These are phyloP conservation scores for Maudiozyma serrabonitensis DNA, from an alignment of 805 yeast species.

Conservation along the genomic window DNA sequence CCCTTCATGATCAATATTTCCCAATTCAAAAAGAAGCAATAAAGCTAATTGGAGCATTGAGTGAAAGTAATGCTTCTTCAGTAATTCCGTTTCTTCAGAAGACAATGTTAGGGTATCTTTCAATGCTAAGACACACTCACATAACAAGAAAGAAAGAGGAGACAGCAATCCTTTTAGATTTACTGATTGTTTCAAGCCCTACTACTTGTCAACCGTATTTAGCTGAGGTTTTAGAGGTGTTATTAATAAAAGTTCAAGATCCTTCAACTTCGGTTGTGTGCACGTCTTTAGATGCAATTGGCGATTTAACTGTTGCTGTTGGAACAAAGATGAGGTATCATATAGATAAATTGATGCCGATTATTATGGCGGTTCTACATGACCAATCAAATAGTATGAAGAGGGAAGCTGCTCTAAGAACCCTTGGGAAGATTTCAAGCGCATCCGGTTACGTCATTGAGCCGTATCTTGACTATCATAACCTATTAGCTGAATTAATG, in stretches of 20 bases:
- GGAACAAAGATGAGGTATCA: slow-evolving; percentile 75
- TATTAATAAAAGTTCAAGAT: slow-evolving; percentile 68
- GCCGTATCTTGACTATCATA: slow-evolving; percentile 87
- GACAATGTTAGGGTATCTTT: slow-evolving; percentile 72
- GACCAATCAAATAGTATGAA: slow-evolving; percentile 86
- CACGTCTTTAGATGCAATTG: slow-evolving; percentile 75
- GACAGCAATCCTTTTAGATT: slow-evolving; percentile 63
- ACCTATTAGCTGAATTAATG: slow-evolving; percentile 69
- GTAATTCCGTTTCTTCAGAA: slow-evolving; percentile 88
- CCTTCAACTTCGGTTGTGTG: slow-evolving; percentile 74
- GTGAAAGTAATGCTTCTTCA: slow-evolving; percentile 86
- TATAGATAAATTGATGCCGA: slow-evolving; percentile 72
- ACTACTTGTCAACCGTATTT: slow-evolving; percentile 85
- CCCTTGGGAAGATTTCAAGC: slow-evolving; percentile 81
- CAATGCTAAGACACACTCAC: slow-evolving; percentile 76
- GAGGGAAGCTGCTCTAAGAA: slow-evolving; percentile 79
- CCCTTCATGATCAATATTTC: slow-evolving; percentile 84
- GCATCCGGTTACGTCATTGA: slow-evolving; percentile 93
- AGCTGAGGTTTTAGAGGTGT: slow-evolving; percentile 78
- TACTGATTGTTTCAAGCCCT: slow-evolving; percentile 67
- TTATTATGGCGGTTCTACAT: slow-evolving; percentile 76
- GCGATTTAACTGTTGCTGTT: slow-evolving; percentile 80
- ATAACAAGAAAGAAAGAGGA: slow-evolving; percentile 75
- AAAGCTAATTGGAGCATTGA: slow-evolving; percentile 70
- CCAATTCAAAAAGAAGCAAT: slow-evolving; percentile 72